Evolutionary conservation across 1,284 basidiomycete genomes (phyloP).

Genomic region (Coriolopsis trogii): DNA sequence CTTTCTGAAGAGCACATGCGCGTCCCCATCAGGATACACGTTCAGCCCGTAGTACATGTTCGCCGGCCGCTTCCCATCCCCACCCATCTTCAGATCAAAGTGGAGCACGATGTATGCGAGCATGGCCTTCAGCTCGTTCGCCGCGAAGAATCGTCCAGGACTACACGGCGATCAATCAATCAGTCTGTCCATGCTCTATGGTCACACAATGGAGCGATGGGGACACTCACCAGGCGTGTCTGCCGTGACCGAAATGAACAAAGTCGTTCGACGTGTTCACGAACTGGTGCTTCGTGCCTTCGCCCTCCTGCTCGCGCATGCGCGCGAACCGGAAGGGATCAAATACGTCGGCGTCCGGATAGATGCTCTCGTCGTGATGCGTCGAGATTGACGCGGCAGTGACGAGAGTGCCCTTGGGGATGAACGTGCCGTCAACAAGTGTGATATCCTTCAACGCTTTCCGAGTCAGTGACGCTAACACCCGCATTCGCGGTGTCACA

Average conservation of each 20-base stretch:
- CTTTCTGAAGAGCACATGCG: background rate
- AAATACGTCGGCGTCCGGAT: slow-evolving; percentile 36
- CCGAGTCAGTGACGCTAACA: slow-evolving; percentile 17
- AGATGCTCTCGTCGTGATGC: slow-evolving; percentile 41
- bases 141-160: slow-evolving; percentile 49
- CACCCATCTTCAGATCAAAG: slow-evolving; percentile 1
- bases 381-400: slow-evolving; percentile 41
- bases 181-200: background rate
- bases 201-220: slow-evolving; percentile 9
- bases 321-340: slow-evolving; percentile 36
- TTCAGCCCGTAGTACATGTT: background rate
- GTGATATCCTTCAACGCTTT: slow-evolving; percentile 36
- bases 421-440: slow-evolving; percentile 42
- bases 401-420: slow-evolving; percentile 46
- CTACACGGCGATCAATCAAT: slow-evolving; percentile 15
- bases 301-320: slow-evolving; percentile 18
- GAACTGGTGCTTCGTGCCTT: slow-evolving; percentile 24
- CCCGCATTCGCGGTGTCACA: no score
- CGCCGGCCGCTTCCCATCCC: background rate
- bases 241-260: slow-evolving; percentile 36
- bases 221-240: no score
- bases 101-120: slow-evolving; percentile 38
- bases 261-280: slow-evolving; percentile 29
- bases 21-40: background rate
- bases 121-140: no score